Base-by-base conservation (phyloP, 441 rosid species). In the Theobroma grandiflorum region DNA sequence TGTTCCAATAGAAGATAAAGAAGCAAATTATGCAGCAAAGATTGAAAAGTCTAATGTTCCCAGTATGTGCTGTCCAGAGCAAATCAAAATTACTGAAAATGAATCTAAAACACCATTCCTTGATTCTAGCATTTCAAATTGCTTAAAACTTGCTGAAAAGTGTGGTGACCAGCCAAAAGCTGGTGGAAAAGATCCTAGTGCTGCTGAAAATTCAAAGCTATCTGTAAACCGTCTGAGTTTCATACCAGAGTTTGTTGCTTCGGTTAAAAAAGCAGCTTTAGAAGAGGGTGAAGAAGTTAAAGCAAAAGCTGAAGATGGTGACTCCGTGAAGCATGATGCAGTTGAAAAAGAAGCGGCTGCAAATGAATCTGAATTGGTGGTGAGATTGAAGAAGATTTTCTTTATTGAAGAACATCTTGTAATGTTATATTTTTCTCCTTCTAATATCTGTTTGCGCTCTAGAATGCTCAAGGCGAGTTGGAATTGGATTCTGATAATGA, bases 261-360 rank as follows among this genome's bases (percentile, higher is more conserved):
- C 97, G 72, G 90, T 88, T 68, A 93, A 89, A 80, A 92, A 82
- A 74, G 97, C 93, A 59, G 96, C 99, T 79, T 76, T 95, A 76
- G 94, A 92, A 92, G 95, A 90, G 83, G 93, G 88, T 79, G 95
- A 87, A 75, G 98, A 85, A 85, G 91, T 87, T 70, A 92, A 92
- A 89, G 86, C 85, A 69, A 83, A 83, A 85, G 91, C 84, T 68
- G 91, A 89, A 79, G 92, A 81, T 75, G 80, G 83, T 80, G 71
- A 83, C 67, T 75, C 84, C 58, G 69, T 63, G 58, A 77, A 78
- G 26, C 50, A 72, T 47, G 87, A 87, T 72, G 77, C 80, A 65
- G 76, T 49, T 71, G 74, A 83, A 80, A 87, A 83, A 72, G 95
- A 84, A 68, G 83, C 80, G 10, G 70, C 74, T 63, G 47, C 14